Base-by-base conservation (phyloP, 2,329 filamentous ascomycete species). In the Fusarium tjaetaba region DNA sequence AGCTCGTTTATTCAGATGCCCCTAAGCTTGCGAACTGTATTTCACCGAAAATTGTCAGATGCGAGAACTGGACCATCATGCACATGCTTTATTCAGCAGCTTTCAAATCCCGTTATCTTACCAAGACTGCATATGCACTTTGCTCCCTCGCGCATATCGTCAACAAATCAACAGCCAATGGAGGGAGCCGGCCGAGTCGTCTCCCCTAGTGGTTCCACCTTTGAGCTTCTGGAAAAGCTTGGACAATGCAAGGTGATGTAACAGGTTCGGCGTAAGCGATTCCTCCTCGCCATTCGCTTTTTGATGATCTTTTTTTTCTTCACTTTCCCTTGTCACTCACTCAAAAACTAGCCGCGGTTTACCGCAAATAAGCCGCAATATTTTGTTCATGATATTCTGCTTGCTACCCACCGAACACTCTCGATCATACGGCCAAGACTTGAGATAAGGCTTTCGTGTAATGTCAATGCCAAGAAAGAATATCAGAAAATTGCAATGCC, bases 211-310 rank as follows among this genome's bases (percentile, higher is more conserved):
- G 62, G 46, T 55, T 22, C 66, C 59, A 64, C 56, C 46, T 45
- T 60, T 32, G 46, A 41, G 53, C 61, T 57, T 61, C 67, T 60
- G 26, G 52, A 48, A 69, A 72, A 68, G 59, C 59, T 57, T 72
- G 63, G 66, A 65, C 67, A 66, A 71, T 73, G 75, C 75, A 77
- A 45, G 45, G 59, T 77, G 75, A 77, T 77, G 75, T 73, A 77
- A 77, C 68, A 39, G 43, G 42, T 38, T 76, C 64, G 73, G 73
- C 42, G 57, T 53, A 45, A 63, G 70, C 70, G 75, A 71, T 43
- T 57, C 55, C 32, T 41, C 43, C 30, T 49, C 59, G 51, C 65
- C n/a, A 28, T 15, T 51, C 43, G 32, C 18, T 49, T 48, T 55
- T 53, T 58, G 24, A 36, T 30, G 48, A 14, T 26, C 45, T 24